Evolutionary conservation across 73 alveolate species (phyloP), one percentile per base, ranked within the genome.

Genomic region (Tetrahymena malaccensis): DNA sequence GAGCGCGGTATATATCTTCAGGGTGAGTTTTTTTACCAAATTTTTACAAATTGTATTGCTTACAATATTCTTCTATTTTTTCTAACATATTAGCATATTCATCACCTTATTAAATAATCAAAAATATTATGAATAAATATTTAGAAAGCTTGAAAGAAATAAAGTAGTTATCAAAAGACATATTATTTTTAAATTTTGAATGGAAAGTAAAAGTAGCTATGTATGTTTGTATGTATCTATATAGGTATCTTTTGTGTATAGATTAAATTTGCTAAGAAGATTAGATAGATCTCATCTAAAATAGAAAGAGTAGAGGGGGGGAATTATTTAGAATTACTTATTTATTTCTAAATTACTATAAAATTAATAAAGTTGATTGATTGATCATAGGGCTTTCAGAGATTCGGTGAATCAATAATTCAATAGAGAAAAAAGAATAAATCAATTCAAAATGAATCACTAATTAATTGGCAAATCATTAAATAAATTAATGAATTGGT

Each of bases 1-100:
- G 98, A 43, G 96, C 95, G 34, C 94, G 93, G 94, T 97, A 97
- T 27, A 97, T 97, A 25, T 93, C 85, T 83, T 97, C 97, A 10
- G 98, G 98, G 94, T 97, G 98, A 34, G 95, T 93, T 96, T 97
- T 97, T 34, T 44, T 84, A 31, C 83, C 95, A 93, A 85, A 97
- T 70, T 94, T 96, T 93, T 43, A 93, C 10, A 97, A 21, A 35
- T 95, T 94, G 43, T 94, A 89, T 84, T 70, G 94, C 96, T 97
- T 94, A 57, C 94, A 57, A 93, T 97, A 97, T 31, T 96, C 43
- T 31, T 97, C 98, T 50, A 94, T 50, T 44, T 94, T 94, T 93
- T 95, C 93, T 10, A 97, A 83, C 57, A 97, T 97, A 83, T 97
- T 96, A 17, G 95, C 96, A 85, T 97, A 97, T 96, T 97, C 97